phyloP scores from a whole-genome alignment of 2,329 filamentous ascomycete species.

The Penicillium verrucosum region DNA sequence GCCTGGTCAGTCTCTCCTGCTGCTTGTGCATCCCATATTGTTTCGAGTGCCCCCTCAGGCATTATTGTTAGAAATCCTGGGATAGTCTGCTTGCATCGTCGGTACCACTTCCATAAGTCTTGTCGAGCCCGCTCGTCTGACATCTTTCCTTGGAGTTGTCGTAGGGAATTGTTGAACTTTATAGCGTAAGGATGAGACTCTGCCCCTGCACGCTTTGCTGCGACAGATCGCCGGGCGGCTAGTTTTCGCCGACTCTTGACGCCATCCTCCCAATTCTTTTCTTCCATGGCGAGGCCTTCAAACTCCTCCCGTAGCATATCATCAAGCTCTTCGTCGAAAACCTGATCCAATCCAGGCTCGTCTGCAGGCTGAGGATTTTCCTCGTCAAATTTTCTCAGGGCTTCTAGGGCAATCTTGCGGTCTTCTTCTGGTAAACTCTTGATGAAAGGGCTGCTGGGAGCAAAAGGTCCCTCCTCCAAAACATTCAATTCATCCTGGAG shows the following conservation, averaged over 20 bases:
- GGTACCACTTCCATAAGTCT: slow-evolving; percentile 51
- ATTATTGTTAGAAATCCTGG: slow-evolving; percentile 53
- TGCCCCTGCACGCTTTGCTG: slow-evolving; percentile 34
- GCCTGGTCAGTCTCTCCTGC: slow-evolving; percentile 45
- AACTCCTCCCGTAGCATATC: slow-evolving; percentile 40
- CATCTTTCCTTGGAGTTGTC: slow-evolving; percentile 28
- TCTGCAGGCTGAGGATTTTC: slow-evolving; percentile 31
- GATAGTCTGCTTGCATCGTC: slow-evolving; percentile 48
- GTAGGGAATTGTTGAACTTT: slow-evolving; percentile 41
- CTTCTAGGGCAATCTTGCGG: slow-evolving; percentile 41
- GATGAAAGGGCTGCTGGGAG: slow-evolving; percentile 45
- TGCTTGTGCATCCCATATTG: slow-evolving; percentile 61
- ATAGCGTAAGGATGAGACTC: slow-evolving; percentile 39
- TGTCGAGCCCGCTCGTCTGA: slow-evolving; percentile 31
- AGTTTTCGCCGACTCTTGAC: slow-evolving; percentile 18
- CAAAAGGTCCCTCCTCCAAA: slow-evolving; percentile 43
- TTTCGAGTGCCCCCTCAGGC: slow-evolving; percentile 59
- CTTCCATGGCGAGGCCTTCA: slow-evolving; percentile 35
- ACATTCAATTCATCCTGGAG: slow-evolving; percentile 41
- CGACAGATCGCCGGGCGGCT: slow-evolving; percentile 24
- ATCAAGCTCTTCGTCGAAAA: slow-evolving; percentile 44
- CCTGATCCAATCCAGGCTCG: slow-evolving; percentile 32
- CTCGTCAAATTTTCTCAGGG: slow-evolving; percentile 41
- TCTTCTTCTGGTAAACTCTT: slow-evolving; percentile 41
- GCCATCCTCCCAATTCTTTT: slow-evolving; percentile 36